phyloP scores from a whole-genome alignment of 176 grass and related monocot species.

The Cocos nucifera region DNA sequence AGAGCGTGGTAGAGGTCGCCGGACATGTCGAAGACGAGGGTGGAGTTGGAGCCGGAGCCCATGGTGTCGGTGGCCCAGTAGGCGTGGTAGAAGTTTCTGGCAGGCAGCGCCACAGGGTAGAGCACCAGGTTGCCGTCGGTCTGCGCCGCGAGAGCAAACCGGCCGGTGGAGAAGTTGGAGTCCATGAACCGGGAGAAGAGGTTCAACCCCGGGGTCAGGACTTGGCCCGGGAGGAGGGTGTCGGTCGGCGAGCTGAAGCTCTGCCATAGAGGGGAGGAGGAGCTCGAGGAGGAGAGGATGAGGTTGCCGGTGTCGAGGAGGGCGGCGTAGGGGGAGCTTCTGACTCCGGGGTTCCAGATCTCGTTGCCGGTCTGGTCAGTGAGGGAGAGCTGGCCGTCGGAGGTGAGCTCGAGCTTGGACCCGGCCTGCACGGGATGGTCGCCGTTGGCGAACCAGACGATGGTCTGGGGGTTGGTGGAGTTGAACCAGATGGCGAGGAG shows the following conservation, averaged over 20 bases:
- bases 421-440: neutral
- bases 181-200: conserved; percentile 1
- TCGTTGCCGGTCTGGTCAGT: too few species aligned
- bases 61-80: conserved; percentile 1
- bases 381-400: conserved; percentile 7
- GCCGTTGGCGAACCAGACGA: conserved; percentile 24
- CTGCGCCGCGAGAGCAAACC: conserved; percentile 18
- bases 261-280: too few species aligned
- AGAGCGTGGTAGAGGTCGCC: conserved; percentile 19
- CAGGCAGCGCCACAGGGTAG: conserved; percentile 8
- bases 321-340: too few species aligned
- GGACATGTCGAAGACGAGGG: conserved; percentile 21
- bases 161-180: conserved; percentile 17
- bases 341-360: too few species aligned
- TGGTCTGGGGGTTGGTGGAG: neutral
- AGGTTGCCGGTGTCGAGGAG: too few species aligned
- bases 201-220: neutral
- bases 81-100: neutral
- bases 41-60: neutral
- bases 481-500: conserved; percentile 36
- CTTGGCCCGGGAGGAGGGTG: conserved; percentile 9
- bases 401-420: conserved; percentile 6
- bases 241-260: neutral
- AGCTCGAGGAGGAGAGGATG: too few species aligned
- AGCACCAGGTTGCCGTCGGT: conserved; percentile 18